phyloP scores from a whole-genome alignment of 176 grass and related monocot genomes.

The Neostapfia colusana region DNA sequence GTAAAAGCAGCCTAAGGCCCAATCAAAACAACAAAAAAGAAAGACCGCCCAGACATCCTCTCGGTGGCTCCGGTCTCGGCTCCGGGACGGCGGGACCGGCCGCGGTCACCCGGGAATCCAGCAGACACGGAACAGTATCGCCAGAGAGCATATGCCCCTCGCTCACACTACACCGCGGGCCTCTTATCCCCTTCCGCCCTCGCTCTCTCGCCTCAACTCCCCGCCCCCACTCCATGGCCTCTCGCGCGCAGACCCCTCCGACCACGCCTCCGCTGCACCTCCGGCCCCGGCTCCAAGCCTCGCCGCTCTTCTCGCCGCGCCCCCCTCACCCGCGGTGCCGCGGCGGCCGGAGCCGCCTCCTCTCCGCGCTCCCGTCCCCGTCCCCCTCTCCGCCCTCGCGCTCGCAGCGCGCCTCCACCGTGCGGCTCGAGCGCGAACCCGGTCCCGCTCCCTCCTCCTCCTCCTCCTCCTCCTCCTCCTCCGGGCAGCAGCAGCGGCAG shows the following conservation, averaged over 20 bases:
- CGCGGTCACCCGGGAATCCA: slow-evolving; percentile 1
- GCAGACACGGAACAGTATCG: slow-evolving; percentile 19
- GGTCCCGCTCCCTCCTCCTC: slow-evolving; percentile 20
- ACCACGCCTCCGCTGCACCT: slow-evolving; percentile 13
- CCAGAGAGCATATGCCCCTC: slow-evolving; percentile 43
- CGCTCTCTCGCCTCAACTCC: slow-evolving; percentile 18
- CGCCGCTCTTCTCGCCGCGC: slow-evolving; percentile 23
- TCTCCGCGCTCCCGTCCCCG: slow-evolving; percentile 45
- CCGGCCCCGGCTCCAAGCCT: slow-evolving; percentile 24
- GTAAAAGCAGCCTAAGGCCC: not conserved
- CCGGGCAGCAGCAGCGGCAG: slow-evolving; percentile 15
- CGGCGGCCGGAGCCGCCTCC: slow-evolving; percentile 14
- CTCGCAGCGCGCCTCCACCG: slow-evolving; percentile 50
- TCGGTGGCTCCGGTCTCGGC: not conserved
- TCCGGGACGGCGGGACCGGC: not conserved
- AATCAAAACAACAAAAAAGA: not conserved
- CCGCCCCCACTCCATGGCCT: slow-evolving; percentile 27
- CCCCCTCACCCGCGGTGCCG: slow-evolving; percentile 25
- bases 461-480: not conserved
- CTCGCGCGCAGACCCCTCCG: slow-evolving; percentile 35
- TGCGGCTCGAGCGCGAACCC: slow-evolving; percentile 43
- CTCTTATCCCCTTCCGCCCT: slow-evolving; percentile 46
- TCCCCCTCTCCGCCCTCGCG: slow-evolving; percentile 35
- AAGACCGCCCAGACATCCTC: not conserved
- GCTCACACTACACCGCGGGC: slow-evolving; percentile 33